Evolutionary conservation across 352 stramenopile species (phyloP).

Genomic region (Globisporangium iwayamae): DNA sequence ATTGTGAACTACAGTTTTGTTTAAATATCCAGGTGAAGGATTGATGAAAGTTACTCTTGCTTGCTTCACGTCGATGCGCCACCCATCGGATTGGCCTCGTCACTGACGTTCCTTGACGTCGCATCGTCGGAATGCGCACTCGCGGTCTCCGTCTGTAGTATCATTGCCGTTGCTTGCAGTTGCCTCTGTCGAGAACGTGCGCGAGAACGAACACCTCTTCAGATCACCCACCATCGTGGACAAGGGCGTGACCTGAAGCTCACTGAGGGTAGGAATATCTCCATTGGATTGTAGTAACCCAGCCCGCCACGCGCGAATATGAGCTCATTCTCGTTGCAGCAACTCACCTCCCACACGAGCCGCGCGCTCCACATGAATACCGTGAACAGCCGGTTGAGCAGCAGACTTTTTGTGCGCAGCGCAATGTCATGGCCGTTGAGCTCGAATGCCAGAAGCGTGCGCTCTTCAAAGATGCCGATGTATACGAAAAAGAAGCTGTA

Average conservation of each 20-base stretch:
- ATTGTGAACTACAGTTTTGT: not conserved
- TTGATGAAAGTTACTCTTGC: no score
- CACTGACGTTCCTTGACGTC: not conserved
- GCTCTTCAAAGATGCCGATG: constrained; percentile 22
- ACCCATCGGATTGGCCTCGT: not conserved
- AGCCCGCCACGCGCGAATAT: constrained; percentile 35
- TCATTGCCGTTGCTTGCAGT: no score
- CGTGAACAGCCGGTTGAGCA: constrained; percentile 42
- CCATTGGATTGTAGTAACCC: constrained; percentile 42
- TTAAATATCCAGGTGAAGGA: not conserved
- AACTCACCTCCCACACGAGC: constrained; percentile 29
- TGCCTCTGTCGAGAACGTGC: not conserved
- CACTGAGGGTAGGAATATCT: constrained; percentile 30
- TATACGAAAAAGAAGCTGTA: constrained; percentile 31
- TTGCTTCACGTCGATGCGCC: not conserved
- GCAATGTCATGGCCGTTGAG: constrained; percentile 22
- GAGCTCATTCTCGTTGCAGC: constrained; percentile 31
- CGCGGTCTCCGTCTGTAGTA: not conserved
- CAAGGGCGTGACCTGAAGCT: not conserved
- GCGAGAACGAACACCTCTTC: not conserved
- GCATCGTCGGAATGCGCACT: not conserved
- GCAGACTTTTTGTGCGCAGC: constrained; percentile 33
- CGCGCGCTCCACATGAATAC: constrained; percentile 40
- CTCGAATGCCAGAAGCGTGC: constrained; percentile 23
- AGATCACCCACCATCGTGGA: constrained; percentile 2